Evolutionary conservation across 495 filamentous ascomycete species (phyloP), one percentile per base, ranked within the genome.

Genomic region (Extremus antarcticus): DNA sequence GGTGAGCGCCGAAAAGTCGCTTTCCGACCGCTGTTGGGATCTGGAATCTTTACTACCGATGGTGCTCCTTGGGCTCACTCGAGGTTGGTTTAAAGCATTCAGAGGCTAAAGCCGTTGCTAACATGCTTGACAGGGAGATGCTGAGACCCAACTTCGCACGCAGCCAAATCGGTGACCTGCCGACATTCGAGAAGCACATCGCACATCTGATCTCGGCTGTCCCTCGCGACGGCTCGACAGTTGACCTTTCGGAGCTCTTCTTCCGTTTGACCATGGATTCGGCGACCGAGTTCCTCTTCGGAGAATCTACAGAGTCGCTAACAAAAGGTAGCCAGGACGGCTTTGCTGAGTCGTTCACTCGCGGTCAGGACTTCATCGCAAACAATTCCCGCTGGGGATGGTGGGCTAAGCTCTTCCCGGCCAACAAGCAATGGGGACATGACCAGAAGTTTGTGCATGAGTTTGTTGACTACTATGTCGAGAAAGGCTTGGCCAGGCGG

Each of bases 221-320:
- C 56, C 73, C 77, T 0, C 59, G 46, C 10, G 74, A 80, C 59
- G 74, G 77, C 0, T 60, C 67, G 0, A 76, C 71, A 0, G 69
- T 84, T 15, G 80, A 90, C 63, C 68, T 90, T 4, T 82, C 84
- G 63, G 70, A 76, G 1, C 65, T 86, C 3, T 85, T 90, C 65
- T 83, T 79, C 67, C 54, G 67, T n/a, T 61, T 85, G 43, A 85
- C 84, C 0, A 71, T 89, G 9, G 85, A 90, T 63, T 73, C 82
- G 0, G 75, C 83, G 0, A 88, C 84, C 0, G 83, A 88, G 56
- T 85, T 90, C 63, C 71, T 91, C 2, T 84, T 88, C 50, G 85
- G 86, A 2, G 73, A 80, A 50, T 75, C 73, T 4, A 71, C 71
- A 2, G 62, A 76, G 16, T 68, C 67, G 0, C 64, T 79, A 2